Conservation (phyloP, 1,284 basidiomycete species). For the Microstroma glucosiphilum region DNA sequence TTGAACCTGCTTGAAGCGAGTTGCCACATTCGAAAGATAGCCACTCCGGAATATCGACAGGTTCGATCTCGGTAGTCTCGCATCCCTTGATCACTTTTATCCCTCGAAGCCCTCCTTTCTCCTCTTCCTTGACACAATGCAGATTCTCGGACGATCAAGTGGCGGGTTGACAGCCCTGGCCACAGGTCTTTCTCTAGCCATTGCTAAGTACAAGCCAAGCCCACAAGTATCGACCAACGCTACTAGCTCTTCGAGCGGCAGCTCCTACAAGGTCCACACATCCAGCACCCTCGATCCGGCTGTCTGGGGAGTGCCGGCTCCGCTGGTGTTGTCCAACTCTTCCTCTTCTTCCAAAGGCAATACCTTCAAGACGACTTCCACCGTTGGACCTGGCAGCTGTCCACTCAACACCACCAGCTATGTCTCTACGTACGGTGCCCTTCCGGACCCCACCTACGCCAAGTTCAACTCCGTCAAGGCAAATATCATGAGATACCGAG, state of each 20-base stretch:
- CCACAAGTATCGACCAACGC: slow-evolving; percentile 26
- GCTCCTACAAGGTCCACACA: slow-evolving; percentile 23
- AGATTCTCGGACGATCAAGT: slow-evolving; percentile 24
- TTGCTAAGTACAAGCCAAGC: slow-evolving; percentile 49
- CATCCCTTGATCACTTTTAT: not conserved
- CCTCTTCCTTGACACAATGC: slow-evolving; percentile 16
- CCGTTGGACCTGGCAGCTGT: slow-evolving; percentile 40
- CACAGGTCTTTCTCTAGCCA: slow-evolving; percentile 37
- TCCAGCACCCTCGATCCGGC: slow-evolving; percentile 14
- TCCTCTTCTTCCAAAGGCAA: slow-evolving; percentile 8
- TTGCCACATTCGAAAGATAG: no score
- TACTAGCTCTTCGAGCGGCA: not conserved
- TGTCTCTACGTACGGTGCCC: slow-evolving; percentile 28
- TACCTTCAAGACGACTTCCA: slow-evolving; percentile 22
- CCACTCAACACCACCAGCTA: slow-evolving; percentile 31
- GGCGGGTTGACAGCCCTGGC: slow-evolving; percentile 28
- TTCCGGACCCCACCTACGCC: slow-evolving; percentile 32
- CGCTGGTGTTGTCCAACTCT: slow-evolving; percentile 21
- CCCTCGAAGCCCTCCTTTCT: not conserved
- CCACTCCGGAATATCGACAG: no score
- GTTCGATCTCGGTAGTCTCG: not conserved
- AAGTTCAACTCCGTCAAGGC: slow-evolving; percentile 41
- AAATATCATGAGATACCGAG: slow-evolving; percentile 61
- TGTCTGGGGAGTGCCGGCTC: slow-evolving; percentile 36
- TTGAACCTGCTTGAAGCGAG: no score